Percentiles rank a stretch among this genome's conserved stretches.
phyloP scores from a whole-genome alignment of 306 rosid species.

The Glycyrrhiza uralensis region DNA sequence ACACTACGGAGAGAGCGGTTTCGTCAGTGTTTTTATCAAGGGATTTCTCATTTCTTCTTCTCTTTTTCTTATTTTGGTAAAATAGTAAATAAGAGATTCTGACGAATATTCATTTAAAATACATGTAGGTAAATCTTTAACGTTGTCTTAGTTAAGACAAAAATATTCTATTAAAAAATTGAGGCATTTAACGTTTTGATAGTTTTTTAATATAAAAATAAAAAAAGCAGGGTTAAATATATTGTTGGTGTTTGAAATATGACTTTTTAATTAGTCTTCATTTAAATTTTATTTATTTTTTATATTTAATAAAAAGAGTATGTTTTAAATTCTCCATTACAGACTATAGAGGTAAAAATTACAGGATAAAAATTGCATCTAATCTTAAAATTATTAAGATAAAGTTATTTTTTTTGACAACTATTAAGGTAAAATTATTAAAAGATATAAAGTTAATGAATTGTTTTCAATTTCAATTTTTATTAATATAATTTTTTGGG shows the following conservation, averaged over 20 bases:
- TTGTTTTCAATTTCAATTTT: too few relatives aligned
- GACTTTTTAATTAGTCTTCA: background rate
- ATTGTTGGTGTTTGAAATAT: background rate
- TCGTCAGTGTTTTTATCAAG: background rate
- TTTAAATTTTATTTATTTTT: background rate
- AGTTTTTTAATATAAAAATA: background rate
- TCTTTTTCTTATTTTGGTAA: background rate
- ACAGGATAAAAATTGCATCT: too few relatives aligned
- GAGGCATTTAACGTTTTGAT: background rate
- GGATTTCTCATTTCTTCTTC: background rate
- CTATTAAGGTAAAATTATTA: too few relatives aligned
- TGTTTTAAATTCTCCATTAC: too few relatives aligned
- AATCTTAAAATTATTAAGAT: too few relatives aligned
- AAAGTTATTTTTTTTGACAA: too few relatives aligned
- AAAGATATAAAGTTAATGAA: background rate
- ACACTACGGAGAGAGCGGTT: background rate
- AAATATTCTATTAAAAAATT: background rate
- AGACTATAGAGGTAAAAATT: too few relatives aligned
- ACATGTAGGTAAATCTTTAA: background rate
- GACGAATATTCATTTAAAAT: background rate
- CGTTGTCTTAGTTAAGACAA: background rate
- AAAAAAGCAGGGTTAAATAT: background rate
- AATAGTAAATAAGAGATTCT: background rate
- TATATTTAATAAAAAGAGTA: too few relatives aligned
- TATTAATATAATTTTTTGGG: too few relatives aligned